Evolutionary conservation across 768 basidiomycete species (phyloP).

Genomic region (Suillus variegatus): DNA sequence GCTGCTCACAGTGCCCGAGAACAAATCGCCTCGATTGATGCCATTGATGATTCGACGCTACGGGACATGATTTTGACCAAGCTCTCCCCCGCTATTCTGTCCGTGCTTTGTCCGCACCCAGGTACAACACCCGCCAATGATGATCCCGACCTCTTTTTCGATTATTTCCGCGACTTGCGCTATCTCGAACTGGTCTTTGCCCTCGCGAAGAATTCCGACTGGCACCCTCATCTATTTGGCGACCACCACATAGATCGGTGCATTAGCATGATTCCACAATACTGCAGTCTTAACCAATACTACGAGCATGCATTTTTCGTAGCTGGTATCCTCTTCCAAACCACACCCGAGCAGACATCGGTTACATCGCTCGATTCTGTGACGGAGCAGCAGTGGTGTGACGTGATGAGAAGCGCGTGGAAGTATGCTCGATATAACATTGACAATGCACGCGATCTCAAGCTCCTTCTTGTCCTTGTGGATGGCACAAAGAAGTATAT

Average conservation of each 20-base stretch:
- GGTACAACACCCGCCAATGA: not conserved
- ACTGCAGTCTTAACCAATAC: not conserved
- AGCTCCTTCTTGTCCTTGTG: not conserved
- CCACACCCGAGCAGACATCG: not conserved
- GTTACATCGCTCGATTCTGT: not conserved
- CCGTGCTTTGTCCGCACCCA: not conserved
- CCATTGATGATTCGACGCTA: not conserved
- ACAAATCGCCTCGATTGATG: not conserved
- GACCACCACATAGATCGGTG: not conserved
- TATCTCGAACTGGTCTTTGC: not conserved
- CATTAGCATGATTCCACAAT: not conserved
- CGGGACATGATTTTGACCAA: not conserved
- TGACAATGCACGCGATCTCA: not conserved
- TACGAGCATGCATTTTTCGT: not conserved
- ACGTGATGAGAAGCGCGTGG: not conserved
- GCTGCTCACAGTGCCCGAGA: not conserved
- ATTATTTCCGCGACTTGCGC: not conserved
- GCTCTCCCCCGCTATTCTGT: not conserved
- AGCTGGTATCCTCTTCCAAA: not conserved
- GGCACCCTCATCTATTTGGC: not conserved
- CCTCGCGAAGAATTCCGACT: not conserved
- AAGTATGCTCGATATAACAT: no score
- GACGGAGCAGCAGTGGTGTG: not conserved
- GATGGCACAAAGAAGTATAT: not conserved
- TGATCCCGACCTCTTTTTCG: fast-evolving